phyloP scores from a whole-genome alignment of 768 basidiomycete species.

The Porpolomopsis calyptriformis region DNA sequence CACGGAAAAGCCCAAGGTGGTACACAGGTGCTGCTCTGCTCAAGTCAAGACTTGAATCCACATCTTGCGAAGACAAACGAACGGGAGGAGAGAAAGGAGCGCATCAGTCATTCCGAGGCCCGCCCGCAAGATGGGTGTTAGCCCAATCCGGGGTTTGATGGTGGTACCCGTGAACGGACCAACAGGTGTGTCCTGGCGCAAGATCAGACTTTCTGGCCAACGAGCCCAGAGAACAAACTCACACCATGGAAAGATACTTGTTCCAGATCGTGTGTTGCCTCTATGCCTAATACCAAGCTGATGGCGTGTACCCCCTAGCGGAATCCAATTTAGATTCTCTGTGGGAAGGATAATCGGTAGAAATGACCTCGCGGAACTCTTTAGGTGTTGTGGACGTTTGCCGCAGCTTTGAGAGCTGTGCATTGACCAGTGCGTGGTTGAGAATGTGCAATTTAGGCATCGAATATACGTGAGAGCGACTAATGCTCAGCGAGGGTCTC shows the following conservation, averaged over 20 bases:
- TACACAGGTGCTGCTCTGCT: conserved; percentile 71
- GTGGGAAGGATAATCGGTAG: not conserved
- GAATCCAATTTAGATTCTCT: not conserved
- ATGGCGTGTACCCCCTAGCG: conserved; percentile 62
- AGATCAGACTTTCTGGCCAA: conserved; percentile 5
- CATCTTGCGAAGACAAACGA: not conserved
- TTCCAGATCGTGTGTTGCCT: conserved; percentile 63
- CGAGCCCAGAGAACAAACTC: conserved; percentile 17
- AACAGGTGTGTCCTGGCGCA: conserved; percentile 62
- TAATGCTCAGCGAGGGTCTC: not conserved
- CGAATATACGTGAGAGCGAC: too few species aligned
- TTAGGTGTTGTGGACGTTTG: conserved; percentile 50
- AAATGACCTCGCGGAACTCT: conserved; percentile 65
- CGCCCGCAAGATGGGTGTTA: conserved; percentile 87
- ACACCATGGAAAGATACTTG: conserved; percentile 57
- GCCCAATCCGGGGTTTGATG: conserved; percentile 69
- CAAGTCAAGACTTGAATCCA: not conserved
- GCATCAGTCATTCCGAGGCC: conserved; percentile 92
- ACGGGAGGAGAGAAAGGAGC: conserved; percentile 29
- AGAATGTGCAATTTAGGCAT: conserved; percentile 36
- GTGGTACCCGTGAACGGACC: conserved; percentile 64
- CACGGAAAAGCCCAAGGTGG: conserved; percentile 83
- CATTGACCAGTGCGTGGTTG: conserved; percentile 63
- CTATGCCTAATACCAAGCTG: conserved; percentile 71
- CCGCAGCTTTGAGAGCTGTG: conserved; percentile 62